Conservation (phyloP, 1,284 basidiomycete genomes). For the Trichosporon sp. region DNA sequence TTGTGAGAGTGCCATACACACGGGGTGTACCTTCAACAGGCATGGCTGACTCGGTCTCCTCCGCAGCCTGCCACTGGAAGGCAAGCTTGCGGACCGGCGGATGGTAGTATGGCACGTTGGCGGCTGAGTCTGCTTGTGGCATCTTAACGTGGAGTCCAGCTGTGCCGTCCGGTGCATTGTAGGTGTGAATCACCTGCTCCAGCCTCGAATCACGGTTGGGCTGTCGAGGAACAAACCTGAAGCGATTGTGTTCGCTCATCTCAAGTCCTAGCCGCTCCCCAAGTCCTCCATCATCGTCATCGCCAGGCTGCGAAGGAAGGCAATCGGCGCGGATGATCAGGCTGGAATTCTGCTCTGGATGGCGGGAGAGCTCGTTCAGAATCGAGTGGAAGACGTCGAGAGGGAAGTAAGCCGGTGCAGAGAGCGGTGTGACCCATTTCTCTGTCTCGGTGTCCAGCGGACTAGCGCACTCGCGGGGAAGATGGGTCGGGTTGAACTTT, state of each 20-base stretch:
- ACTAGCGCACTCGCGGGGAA: conserved; percentile 2
- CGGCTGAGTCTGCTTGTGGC: conserved; percentile 28
- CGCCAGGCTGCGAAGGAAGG: conserved; percentile 11
- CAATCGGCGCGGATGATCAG: conserved; percentile 45
- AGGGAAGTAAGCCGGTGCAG: conserved; percentile 34
- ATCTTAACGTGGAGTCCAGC: conserved; percentile 36
- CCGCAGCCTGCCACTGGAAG: conserved; percentile 31
- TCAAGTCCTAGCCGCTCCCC: conserved; percentile 22
- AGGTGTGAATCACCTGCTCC: conserved; percentile 26
- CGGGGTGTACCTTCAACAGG: neutral
- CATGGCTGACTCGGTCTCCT: conserved; percentile 4
- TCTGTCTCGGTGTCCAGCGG: conserved; percentile 9
- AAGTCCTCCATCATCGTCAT: conserved; percentile 8
- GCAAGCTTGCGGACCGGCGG: conserved; percentile 41
- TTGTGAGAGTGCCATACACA: conserved; percentile 21
- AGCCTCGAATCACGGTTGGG: conserved; percentile 39
- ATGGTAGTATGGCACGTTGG: conserved; percentile 46
- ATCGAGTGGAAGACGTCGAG: conserved; percentile 34
- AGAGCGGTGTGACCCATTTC: conserved; percentile 25
- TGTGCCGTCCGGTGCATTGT: conserved; percentile 1
- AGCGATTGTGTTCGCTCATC: conserved; percentile 26
- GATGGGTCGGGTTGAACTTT: conserved; percentile 22
- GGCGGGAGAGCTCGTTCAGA: conserved; percentile 34
- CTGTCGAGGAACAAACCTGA: conserved; percentile 43
- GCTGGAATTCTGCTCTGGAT: conserved; percentile 47